Evolutionary conservation across 2,329 filamentous ascomycete species (phyloP).

Genomic region (Diaporthe eres): DNA sequence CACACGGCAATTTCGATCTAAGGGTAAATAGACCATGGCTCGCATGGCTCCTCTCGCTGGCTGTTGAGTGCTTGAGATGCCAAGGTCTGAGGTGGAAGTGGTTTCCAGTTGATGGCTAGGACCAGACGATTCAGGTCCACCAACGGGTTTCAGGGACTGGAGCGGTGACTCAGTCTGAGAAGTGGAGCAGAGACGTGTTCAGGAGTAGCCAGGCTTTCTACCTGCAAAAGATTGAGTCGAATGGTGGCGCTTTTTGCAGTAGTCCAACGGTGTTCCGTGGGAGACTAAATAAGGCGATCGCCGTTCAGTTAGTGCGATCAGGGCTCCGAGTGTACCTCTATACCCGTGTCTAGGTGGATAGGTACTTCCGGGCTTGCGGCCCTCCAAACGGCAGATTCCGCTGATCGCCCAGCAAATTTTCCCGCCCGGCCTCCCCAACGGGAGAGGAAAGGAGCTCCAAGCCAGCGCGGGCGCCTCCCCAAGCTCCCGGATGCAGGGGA

Average conservation of each 20-base stretch:
- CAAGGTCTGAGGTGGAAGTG: neutral
- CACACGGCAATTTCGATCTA: no score
- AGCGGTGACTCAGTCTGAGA: conserved; percentile 18
- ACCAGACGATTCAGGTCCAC: neutral
- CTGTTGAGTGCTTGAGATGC: neutral
- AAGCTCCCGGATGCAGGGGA: conserved; percentile 21
- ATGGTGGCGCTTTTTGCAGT: neutral
- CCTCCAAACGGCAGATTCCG: conserved; percentile 29
- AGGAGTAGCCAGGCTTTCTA: neutral
- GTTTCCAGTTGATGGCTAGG: neutral
- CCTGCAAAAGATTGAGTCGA: neutral
- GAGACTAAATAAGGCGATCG: conserved; percentile 8
- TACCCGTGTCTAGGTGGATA: neutral
- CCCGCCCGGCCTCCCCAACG: conserved; percentile 17
- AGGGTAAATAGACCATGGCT: neutral
- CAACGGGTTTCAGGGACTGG: neutral
- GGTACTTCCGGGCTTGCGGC: conserved; percentile 7
- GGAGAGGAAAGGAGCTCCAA: neutral
- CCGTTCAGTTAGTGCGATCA: conserved; percentile 9
- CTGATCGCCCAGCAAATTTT: conserved; percentile 29
- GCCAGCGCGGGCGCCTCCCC: neutral
- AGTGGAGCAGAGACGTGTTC: neutral
- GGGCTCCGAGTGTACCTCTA: neutral
- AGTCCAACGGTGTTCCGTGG: neutral
- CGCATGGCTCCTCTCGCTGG: neutral